phyloP scores from a whole-genome alignment of 495 filamentous ascomycete species.

The Penicillium flavigenum region DNA sequence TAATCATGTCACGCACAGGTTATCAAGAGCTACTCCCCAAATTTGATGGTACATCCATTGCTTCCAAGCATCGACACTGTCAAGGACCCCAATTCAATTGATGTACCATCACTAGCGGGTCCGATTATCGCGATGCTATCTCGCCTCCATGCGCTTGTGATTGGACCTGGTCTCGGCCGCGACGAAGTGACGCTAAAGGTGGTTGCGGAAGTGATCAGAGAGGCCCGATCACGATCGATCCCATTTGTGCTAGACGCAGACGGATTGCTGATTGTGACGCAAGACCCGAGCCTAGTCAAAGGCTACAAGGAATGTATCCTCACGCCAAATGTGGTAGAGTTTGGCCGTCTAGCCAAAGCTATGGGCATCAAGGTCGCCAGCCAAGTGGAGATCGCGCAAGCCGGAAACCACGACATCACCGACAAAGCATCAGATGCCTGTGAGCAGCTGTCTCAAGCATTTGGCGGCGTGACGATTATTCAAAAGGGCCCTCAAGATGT shows the following conservation, averaged over 20 bases:
- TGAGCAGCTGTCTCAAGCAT: slow-evolving; percentile 67
- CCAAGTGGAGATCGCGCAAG: slow-evolving; percentile 43
- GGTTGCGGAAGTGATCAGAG: slow-evolving; percentile 73
- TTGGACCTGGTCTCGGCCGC: slow-evolving; percentile 88
- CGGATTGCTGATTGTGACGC: slow-evolving; percentile 73
- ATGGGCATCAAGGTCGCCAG: slow-evolving; percentile 58
- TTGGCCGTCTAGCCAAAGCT: slow-evolving; percentile 72
- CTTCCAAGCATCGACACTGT: slow-evolving; percentile 69
- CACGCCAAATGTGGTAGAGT: slow-evolving; percentile 94
- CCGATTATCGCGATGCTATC: slow-evolving; percentile 77
- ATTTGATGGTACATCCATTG: slow-evolving; percentile 96
- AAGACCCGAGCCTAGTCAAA: slow-evolving; percentile 70
- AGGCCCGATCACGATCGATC: slow-evolving; percentile 68
- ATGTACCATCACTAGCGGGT: slow-evolving; percentile 60
- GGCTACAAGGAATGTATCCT: slow-evolving; percentile 84
- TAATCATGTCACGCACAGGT: slow-evolving; percentile 42
- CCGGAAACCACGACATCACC: slow-evolving; percentile 42
- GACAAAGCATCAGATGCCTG: slow-evolving; percentile 57
- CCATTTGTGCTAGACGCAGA: slow-evolving; percentile 93
- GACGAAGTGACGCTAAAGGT: slow-evolving; percentile 89
- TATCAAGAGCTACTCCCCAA: slow-evolving; percentile 97
- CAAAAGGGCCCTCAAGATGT: slow-evolving; percentile 87
- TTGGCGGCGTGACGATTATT: slow-evolving; percentile 86
- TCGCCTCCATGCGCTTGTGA: slow-evolving; percentile 87
- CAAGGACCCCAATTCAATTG: slow-evolving; percentile 40